Evolutionary conservation across 306 rosid species (phyloP).

Genomic region (Purshia tridentata): DNA sequence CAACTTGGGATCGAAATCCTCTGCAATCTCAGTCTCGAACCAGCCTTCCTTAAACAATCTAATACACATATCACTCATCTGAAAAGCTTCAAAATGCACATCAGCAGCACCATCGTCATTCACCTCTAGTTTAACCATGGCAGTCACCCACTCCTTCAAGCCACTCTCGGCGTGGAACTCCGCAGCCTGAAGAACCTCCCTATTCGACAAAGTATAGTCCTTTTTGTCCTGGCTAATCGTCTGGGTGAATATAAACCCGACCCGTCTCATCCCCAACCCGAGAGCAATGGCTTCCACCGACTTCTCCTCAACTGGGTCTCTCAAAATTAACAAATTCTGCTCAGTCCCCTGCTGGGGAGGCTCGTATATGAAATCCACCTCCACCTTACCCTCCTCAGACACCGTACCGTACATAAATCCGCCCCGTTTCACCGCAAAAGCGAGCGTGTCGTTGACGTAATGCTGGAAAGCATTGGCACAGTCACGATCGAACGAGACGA

Average conservation of each 20-base stretch:
- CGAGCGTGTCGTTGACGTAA: conserved; percentile 80
- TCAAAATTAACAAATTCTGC: conserved; percentile 47
- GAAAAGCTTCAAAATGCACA: conserved; percentile 95
- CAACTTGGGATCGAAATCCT: conserved; percentile 78
- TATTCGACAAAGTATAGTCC: conserved; percentile 78
- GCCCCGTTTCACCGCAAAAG: conserved; percentile 77
- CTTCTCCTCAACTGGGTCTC: conserved; percentile 81
- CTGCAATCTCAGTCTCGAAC: conserved; percentile 68
- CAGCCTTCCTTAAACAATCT: conserved; percentile 79
- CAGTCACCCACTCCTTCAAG: conserved; percentile 96
- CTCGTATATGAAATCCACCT: conserved; percentile 88
- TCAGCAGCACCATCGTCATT: conserved; percentile 80
- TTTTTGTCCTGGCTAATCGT: conserved; percentile 78
- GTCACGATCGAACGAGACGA: conserved; percentile 89
- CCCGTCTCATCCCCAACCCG: conserved; percentile 83
- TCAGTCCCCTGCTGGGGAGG: conserved; percentile 92
- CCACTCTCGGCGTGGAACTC: conserved; percentile 88
- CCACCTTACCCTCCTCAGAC: conserved; percentile 74
- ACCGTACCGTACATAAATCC: conserved; percentile 96
- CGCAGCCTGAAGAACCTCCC: conserved; percentile 89
- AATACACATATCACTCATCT: conserved; percentile 90
- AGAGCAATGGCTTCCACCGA: conserved; percentile 78
- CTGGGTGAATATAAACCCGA: conserved; percentile 91
- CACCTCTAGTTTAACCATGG: conserved; percentile 85
- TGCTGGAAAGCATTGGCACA: conserved; percentile 88